phyloP scores from a whole-genome alignment of 2,329 filamentous ascomycete species.

The Cladosporium sp. region DNA sequence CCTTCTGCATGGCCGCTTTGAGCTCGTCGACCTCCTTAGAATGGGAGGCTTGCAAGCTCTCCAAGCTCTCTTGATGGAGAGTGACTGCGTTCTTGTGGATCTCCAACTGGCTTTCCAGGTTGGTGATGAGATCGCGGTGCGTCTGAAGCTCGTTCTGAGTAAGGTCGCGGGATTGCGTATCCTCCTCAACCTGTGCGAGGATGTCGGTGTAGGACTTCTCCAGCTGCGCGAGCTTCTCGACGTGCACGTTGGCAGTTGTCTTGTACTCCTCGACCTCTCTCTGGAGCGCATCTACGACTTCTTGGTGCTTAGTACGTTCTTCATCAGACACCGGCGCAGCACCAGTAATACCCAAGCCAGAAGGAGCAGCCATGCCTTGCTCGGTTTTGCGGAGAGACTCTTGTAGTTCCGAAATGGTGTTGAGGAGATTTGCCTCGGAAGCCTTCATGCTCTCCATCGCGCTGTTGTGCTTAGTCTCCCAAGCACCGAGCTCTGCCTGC shows the following conservation, averaged over 20 bases:
- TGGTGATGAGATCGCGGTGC: constrained; percentile 47
- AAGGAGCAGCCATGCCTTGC: background rate
- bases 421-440: constrained; percentile 67
- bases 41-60: constrained; percentile 51
- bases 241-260: constrained; percentile 63
- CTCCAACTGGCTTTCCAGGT: constrained; percentile 54
- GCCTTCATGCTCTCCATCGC: constrained; percentile 65
- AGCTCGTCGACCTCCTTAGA: constrained; percentile 55
- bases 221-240: constrained; percentile 65
- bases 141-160: constrained; percentile 49
- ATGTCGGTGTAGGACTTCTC: constrained; percentile 66
- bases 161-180: constrained; percentile 56
- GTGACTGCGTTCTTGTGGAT: constrained; percentile 52
- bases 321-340: constrained; percentile 30
- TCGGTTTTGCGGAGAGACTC: constrained; percentile 34
- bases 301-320: constrained; percentile 43
- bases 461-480: constrained; percentile 70
- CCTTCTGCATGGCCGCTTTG: constrained; percentile 50
- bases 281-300: constrained; percentile 56
- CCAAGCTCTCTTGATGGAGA: constrained; percentile 50
- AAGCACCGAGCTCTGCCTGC: constrained; percentile 65
- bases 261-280: constrained; percentile 78
- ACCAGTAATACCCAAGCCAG: constrained; percentile 14
- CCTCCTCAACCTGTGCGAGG: constrained; percentile 63
- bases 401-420: constrained; percentile 71